Base-by-base conservation (phyloP, 768 basidiomycete species). In the Tulasnella sp. region DNA sequence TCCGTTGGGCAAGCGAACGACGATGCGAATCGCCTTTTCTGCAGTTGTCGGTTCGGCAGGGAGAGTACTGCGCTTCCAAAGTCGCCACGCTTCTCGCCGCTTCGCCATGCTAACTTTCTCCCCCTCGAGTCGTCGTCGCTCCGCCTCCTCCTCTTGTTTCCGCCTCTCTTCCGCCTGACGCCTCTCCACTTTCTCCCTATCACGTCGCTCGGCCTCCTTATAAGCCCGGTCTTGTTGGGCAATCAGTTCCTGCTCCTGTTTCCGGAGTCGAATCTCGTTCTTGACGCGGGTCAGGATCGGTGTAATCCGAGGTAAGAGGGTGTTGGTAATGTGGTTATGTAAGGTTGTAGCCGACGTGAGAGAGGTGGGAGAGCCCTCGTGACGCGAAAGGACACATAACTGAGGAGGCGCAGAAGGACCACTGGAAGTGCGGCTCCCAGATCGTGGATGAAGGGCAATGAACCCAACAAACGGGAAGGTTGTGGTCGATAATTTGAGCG, bases 391-490 rank as follows among this genome's bases (percentile, higher is more conserved):
- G 59, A 98, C 86, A 17, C 92, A 92, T 14, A 98, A 83, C 2
- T 83, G 80, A 0, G 90, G 85, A 0, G 80, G 77, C 29, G 65
- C 71, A 3, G 76, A 72, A 29, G 52, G 52, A 12, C 52, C 52
- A 0, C 81, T 75, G 5, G 83, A 75, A 26, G 79, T 83, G 36
- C 87, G 86, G 29, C 59, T 19, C 7, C 68, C 70, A 22, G 66
- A 59, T 19, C 86, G 86, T 0, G 92, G 89, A 77, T 98, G 92
- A 64, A 97, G 86, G 1, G 95, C 89, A 64, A 97, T 79, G 79
- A 98, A 99, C 0, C 92, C 92, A 64, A 99, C 84, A 74, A 95
- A 95, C 0, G 96, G 97, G 77, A 91, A 97, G 0, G 95, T 94
- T 1, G 95, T 94, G 2, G 90, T 89, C 77, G 92, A 88, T 0